Percentiles rank a stretch among this genome's conserved stretches.
Evolutionary conservation across 768 basidiomycete species (phyloP).

Genomic region (Hypholoma sublateritium): DNA sequence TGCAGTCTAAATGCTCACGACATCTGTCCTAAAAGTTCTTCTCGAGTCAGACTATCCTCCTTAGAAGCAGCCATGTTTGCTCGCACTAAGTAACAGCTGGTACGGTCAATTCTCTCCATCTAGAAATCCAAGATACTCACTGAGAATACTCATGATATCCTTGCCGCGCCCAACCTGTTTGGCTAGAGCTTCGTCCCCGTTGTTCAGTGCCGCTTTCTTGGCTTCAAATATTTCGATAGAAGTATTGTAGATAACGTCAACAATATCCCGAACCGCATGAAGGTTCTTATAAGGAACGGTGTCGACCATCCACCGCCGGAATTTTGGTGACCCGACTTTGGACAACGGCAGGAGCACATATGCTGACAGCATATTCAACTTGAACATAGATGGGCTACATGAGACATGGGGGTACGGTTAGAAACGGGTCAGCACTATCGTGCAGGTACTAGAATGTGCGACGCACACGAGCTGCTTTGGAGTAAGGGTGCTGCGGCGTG

Average conservation of each 20-base stretch:
- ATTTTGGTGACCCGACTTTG: constrained; percentile 24
- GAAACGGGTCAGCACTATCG: too few species aligned
- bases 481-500: constrained; percentile 27
- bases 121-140: constrained; percentile 25
- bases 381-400: not conserved
- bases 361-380: constrained; percentile 1
- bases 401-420: too few species aligned
- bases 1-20: constrained; percentile 3
- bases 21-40: constrained; percentile 38
- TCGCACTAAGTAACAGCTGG: constrained; percentile 27
- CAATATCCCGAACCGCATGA: constrained; percentile 29
- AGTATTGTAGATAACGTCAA: constrained; percentile 33
- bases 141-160: constrained; percentile 45
- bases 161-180: constrained; percentile 29
- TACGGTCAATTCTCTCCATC: not conserved
- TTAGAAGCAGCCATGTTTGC: constrained; percentile 31
- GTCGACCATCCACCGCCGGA: constrained; percentile 33
- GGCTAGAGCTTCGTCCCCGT: constrained; percentile 34
- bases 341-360: constrained; percentile 15
- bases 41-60: constrained; percentile 28
- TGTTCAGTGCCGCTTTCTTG: constrained; percentile 34
- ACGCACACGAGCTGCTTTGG: constrained; percentile 30
- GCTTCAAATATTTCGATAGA: constrained; percentile 33
- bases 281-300: constrained; percentile 30
- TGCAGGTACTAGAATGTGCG: not conserved